These are phyloP conservation scores for Kwoniella newhampshirensis DNA, from an alignment of 768 basidiomycete genomes.

Conservation along the genomic window DNA sequence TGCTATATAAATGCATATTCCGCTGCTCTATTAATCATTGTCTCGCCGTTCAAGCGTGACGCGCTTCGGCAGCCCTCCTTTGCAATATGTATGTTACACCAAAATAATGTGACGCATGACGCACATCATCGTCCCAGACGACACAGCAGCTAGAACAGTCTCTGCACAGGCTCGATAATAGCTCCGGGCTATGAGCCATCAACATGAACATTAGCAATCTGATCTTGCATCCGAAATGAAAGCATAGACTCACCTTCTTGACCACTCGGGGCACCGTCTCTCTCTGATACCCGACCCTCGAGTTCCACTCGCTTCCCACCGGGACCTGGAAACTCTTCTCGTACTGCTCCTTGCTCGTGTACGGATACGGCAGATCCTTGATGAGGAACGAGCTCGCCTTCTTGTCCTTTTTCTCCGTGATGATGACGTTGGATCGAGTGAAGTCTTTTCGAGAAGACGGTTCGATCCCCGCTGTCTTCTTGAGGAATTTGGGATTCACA, in stretches of 20 bases:
- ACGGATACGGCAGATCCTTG: conserved; percentile 90
- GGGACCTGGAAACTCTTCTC: conserved; percentile 79
- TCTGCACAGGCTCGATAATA: conserved; percentile 51
- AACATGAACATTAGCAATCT: background rate
- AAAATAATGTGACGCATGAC: no score
- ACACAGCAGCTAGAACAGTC: conserved; percentile 50
- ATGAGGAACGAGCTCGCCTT: conserved; percentile 86
- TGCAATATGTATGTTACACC: no score
- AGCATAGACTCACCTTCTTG: conserved; percentile 67
- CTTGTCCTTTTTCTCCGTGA: conserved; percentile 92
- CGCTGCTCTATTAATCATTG: no score
- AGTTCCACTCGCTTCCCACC: conserved; percentile 90
- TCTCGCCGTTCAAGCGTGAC: no score
- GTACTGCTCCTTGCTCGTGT: conserved; percentile 88
- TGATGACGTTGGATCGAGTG: conserved; percentile 82
- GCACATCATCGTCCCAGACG: no score
- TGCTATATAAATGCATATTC: no score
- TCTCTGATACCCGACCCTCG: conserved; percentile 61
- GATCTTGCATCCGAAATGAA: background rate
- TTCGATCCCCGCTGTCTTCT: conserved; percentile 77
- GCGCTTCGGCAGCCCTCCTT: no score
- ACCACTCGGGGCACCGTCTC: conserved; percentile 80
- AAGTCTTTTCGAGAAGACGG: conserved; percentile 78
- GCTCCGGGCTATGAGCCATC: conserved; percentile 41
- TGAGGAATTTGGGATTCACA: conserved; percentile 65